A percentile compares a stretch with the other conserved stretches of the same genome.
Evolutionary conservation across 495 filamentous ascomycete genomes (phyloP).

Genomic region (Pyrenula massariospora): DNA sequence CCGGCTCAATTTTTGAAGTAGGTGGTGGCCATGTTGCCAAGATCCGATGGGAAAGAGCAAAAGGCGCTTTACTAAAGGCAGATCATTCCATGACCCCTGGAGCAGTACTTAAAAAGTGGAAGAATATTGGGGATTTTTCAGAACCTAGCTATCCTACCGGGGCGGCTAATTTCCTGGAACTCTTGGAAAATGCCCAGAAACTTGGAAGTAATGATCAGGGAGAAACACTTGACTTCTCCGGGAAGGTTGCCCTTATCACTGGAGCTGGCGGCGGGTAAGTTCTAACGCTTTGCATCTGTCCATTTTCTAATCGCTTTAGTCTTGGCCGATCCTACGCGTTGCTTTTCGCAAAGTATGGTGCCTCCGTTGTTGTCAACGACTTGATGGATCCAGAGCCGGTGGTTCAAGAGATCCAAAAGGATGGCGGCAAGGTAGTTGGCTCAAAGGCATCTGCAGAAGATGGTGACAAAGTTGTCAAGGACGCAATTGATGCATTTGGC

Average conservation of each 20-base stretch:
- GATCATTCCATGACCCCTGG: constrained; percentile 81
- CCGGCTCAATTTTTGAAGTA: constrained; percentile 83
- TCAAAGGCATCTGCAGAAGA: constrained; percentile 93
- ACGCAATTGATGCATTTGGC: constrained; percentile 85
- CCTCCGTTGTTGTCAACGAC: constrained; percentile 90
- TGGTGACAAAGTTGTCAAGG: constrained; percentile 84
- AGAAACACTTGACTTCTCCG: constrained; percentile 76
- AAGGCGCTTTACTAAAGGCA: constrained; percentile 80
- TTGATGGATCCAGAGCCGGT: constrained; percentile 85
- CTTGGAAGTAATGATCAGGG: constrained; percentile 60
- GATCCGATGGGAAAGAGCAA: constrained; percentile 88
- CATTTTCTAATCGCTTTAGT: constrained; percentile 24
- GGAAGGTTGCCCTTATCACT: constrained; percentile 84
- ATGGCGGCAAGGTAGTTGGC: constrained; percentile 82
- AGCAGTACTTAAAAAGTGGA: constrained; percentile 81
- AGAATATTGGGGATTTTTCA: constrained; percentile 77
- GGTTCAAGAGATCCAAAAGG: constrained; percentile 81
- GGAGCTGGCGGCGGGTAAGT: constrained; percentile 75
- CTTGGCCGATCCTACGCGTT: constrained; percentile 89
- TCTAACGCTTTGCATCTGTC: too few relatives aligned
- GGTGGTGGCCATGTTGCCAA: constrained; percentile 91
- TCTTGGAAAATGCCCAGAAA: constrained; percentile 79
- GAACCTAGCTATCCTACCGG: constrained; percentile 73
- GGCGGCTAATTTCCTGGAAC: constrained; percentile 76
- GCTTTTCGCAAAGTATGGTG: constrained; percentile 81